Evolutionary conservation across 495 filamentous ascomycete species (phyloP).

Genomic region (Chaetomium tenue): DNA sequence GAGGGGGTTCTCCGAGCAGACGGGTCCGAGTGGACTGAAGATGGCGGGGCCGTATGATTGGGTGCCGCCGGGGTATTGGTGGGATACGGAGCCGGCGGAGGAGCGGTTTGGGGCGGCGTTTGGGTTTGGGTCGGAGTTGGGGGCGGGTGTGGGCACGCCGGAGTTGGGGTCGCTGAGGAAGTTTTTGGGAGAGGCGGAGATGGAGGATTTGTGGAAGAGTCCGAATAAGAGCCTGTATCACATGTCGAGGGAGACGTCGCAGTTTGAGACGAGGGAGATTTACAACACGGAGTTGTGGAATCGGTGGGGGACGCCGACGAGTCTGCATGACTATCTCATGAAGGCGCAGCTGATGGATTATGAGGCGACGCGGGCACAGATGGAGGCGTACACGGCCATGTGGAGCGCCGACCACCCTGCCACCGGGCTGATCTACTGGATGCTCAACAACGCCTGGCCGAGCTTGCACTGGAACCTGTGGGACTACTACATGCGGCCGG

Average conservation of each 20-base stretch:
- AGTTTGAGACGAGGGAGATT: constrained; percentile 55
- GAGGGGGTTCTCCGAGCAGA: constrained; percentile 50
- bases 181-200: constrained; percentile 53
- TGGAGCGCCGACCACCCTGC: constrained; percentile 55
- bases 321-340: constrained; percentile 52
- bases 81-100: constrained; percentile 41
- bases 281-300: constrained; percentile 55
- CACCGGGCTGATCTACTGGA: constrained; percentile 66
- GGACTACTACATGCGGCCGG: constrained; percentile 61
- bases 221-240: constrained; percentile 57
- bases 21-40: constrained; percentile 60
- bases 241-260: constrained; percentile 54
- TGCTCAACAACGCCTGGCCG: constrained; percentile 66
- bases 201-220: constrained; percentile 55
- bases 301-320: constrained; percentile 53
- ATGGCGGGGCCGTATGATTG: constrained; percentile 70
- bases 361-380: constrained; percentile 60
- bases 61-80: constrained; percentile 66
- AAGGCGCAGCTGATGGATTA: constrained; percentile 46
- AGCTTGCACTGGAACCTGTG: constrained; percentile 66
- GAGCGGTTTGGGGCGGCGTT: constrained; percentile 54
- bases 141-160: constrained; percentile 62
- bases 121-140: constrained; percentile 62
- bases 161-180: constrained; percentile 52
- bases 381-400: constrained; percentile 54